These are phyloP conservation scores for Parietichytrium sp. DNA, from an alignment of 108 stramenopile species.

Conservation along the genomic window DNA sequence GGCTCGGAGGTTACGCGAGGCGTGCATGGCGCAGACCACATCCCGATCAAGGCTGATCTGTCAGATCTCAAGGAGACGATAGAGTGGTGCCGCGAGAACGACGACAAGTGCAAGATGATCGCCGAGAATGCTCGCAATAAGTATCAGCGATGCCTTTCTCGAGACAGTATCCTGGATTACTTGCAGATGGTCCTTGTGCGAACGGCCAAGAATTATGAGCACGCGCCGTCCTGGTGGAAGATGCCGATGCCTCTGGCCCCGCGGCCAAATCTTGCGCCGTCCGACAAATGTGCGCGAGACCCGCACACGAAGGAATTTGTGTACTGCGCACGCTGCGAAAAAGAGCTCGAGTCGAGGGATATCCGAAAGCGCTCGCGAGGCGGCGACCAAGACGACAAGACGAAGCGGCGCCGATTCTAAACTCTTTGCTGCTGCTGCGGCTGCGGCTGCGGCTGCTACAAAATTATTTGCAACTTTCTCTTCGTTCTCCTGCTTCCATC, in stretches of 20 bases:
- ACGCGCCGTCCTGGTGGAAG: conserved; percentile 27
- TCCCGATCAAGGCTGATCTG: conserved; percentile 90
- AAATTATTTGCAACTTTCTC: too few relatives aligned
- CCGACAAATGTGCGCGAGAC: conserved; percentile 28
- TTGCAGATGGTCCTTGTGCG: conserved; percentile 76
- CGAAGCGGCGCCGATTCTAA: too few relatives aligned
- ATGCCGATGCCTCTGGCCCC: background rate
- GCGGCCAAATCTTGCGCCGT: background rate
- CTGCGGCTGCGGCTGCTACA: too few relatives aligned
- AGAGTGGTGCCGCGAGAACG: conserved; percentile 89
- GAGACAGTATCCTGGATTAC: conserved; percentile 85
- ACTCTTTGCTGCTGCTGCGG: too few relatives aligned
- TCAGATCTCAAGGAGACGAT: conserved; percentile 94
- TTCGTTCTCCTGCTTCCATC: too few relatives aligned
- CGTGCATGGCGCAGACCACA: conserved; percentile 74
- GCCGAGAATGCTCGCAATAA: conserved; percentile 48
- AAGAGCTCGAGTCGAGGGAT: background rate
- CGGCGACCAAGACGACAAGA: too few relatives aligned
- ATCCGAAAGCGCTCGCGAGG: too few relatives aligned
- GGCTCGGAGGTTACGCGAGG: background rate
- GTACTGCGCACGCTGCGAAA: background rate
- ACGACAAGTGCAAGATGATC: conserved; percentile 85
- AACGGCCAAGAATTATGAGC: conserved; percentile 73
- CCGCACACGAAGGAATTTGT: background rate
- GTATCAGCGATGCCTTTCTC: conserved; percentile 53